phyloP scores from a whole-genome alignment of 1,284 basidiomycete genomes.

The Rhizoctonia solani region DNA sequence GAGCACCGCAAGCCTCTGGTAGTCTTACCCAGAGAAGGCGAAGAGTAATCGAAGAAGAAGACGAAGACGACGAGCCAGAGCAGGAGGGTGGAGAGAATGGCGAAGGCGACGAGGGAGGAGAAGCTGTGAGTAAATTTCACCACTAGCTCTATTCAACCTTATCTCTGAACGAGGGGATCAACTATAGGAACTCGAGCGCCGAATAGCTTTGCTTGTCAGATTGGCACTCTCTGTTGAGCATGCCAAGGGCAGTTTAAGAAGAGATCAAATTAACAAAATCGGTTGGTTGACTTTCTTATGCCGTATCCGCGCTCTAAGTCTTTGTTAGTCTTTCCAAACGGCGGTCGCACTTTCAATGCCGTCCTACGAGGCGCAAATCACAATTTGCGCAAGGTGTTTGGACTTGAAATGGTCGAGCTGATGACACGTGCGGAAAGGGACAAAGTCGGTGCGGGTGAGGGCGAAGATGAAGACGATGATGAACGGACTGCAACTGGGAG shows the following conservation, averaged over 20 bases:
- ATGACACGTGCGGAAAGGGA: constrained; percentile 62
- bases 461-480: constrained; percentile 45
- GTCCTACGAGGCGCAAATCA: constrained; percentile 64
- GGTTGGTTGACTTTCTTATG: constrained; percentile 47
- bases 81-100: constrained; percentile 30
- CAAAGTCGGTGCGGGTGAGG: constrained; percentile 45
- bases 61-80: constrained; percentile 33
- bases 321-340: constrained; percentile 60
- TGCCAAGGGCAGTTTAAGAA: constrained; percentile 59
- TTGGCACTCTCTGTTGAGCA: constrained; percentile 74
- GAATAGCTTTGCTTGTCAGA: constrained; percentile 67
- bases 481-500: constrained; percentile 55
- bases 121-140: background rate
- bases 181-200: constrained; percentile 58
- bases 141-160: background rate
- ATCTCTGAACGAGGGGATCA: background rate
- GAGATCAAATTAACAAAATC: constrained; percentile 81
- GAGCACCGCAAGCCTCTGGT: background rate
- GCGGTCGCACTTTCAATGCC: constrained; percentile 58
- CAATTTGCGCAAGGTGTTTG: constrained; percentile 63
- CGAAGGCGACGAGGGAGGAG: constrained; percentile 32
- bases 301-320: background rate
- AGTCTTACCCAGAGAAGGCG: constrained; percentile 25
- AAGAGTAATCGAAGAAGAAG: constrained; percentile 21
- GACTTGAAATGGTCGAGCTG: constrained; percentile 77